Conservation (phyloP, 2,329 filamentous ascomycete genomes). For the Microsporum ferrugineum region DNA sequence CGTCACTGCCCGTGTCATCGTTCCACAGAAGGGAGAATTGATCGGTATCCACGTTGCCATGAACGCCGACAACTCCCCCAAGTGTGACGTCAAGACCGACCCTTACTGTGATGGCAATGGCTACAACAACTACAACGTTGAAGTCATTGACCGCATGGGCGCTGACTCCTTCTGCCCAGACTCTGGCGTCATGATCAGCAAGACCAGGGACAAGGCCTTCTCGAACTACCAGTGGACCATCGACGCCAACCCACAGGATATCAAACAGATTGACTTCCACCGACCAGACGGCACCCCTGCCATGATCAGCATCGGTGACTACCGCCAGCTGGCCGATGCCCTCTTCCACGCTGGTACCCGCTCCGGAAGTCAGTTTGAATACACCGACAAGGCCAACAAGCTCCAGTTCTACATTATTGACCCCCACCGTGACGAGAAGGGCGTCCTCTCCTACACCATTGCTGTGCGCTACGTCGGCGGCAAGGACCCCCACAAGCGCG, state of each 20-base stretch:
- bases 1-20: slow-evolving; percentile 11
- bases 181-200: slow-evolving; percentile 15
- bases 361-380: slow-evolving; percentile 15
- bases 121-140: slow-evolving; percentile 14
- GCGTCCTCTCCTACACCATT: slow-evolving; percentile 13
- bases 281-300: slow-evolving; percentile 12
- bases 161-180: slow-evolving; percentile 15
- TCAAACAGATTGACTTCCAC: slow-evolving; percentile 13
- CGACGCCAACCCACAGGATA: slow-evolving; percentile 15
- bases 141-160: slow-evolving; percentile 15
- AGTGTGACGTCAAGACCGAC: slow-evolving; percentile 10
- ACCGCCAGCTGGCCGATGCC: slow-evolving; percentile 14
- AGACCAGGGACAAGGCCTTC: slow-evolving; percentile 7
- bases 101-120: slow-evolving; percentile 13
- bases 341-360: slow-evolving; percentile 16
- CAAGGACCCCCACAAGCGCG: slow-evolving; percentile 10
- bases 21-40: slow-evolving; percentile 7
- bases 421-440: slow-evolving; percentile 11
- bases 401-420: slow-evolving; percentile 15
- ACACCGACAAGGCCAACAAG: slow-evolving; percentile 13
- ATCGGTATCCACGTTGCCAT: slow-evolving; percentile 13
- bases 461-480: slow-evolving; percentile 10
- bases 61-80: slow-evolving; percentile 11
- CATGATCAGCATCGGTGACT: slow-evolving; percentile 14
- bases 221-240: slow-evolving; percentile 14